A percentile compares a stretch with the other conserved stretches of the same genome.
phyloP scores from a whole-genome alignment of 257 asterid genomes.

The Henckelia pumila region DNA sequence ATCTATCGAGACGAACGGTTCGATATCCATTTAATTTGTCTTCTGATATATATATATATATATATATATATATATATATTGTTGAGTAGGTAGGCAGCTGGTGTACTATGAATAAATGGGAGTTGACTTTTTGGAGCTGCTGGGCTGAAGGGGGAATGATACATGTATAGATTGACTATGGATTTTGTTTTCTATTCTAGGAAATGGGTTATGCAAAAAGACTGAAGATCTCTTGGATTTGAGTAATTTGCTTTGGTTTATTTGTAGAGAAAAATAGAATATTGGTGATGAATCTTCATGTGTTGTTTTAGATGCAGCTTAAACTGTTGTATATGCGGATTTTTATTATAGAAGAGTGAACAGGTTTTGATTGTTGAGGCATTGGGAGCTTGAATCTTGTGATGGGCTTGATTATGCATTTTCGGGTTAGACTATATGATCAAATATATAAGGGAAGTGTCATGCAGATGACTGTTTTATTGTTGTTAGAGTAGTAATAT shows the following conservation, averaged over 20 bases:
- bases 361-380: neutral
- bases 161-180: too few relatives aligned
- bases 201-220: constrained; percentile 2
- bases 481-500: neutral
- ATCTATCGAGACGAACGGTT: too few relatives aligned
- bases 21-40: too few relatives aligned
- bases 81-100: too few relatives aligned
- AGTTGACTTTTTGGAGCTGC: too few relatives aligned
- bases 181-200: too few relatives aligned
- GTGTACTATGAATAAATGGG: too few relatives aligned
- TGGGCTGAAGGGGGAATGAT: too few relatives aligned
- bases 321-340: constrained; percentile 13
- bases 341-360: neutral
- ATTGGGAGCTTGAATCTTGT: neutral
- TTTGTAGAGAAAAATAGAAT: too few relatives aligned
- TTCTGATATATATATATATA: too few relatives aligned
- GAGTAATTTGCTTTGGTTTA: too few relatives aligned
- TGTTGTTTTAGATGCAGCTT: neutral
- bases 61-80: too few relatives aligned
- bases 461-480: neutral
- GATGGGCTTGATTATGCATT: neutral
- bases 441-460: neutral
- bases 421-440: neutral
- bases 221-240: constrained; percentile 1
- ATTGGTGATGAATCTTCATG: constrained; percentile 16